Evolutionary conservation across 257 asterid species (phyloP), one percentile per base, ranked within the genome.

Genomic region (Scutellaria minor): DNA sequence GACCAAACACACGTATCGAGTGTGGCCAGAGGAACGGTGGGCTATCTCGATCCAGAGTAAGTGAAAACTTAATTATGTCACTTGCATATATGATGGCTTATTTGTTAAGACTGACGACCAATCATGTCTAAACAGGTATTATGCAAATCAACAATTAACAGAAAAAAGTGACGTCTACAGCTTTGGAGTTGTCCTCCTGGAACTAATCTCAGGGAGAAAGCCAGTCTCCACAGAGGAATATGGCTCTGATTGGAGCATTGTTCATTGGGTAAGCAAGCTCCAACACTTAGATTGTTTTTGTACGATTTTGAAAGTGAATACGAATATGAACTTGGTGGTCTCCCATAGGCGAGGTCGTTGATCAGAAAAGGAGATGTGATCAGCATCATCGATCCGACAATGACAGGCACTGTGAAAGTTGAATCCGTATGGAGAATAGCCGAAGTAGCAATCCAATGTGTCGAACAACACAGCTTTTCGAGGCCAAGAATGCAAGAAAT

Each of bases 21-120:
- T 48, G 94, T 92, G 68, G 99, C 99, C 15, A 86, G 95, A 70
- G 99, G 98, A 81, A 95, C 99, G 62, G 89, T 92, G 40, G 99
- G 99, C 75, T 95, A 95, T 75, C 97, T 95, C 22, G 99, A 95
- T 74, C 99, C 99, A 7, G 99, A 92, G 99, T 94, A 83, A 78
- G 96, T 64, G 41, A 52, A 55, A 44, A 55, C 22, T 10, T 55
- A 41, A 12, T 24, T 24, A 48, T 27, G 40, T 59, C 27, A 54
- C 62, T 31, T 62, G 13, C 47, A 67, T 67, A 24, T 24, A 56
- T 3, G 12, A 31, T 31, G 37, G 37, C 2, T 62, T 45, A 27
- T 24, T 15, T 44, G 15, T 44, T 10, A 47, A 66, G 63, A 64
- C 78, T 71, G 35, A 79, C 56, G 15, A 6, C 64, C 20, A 0